A percentile compares a stretch with the other conserved stretches of the same genome.
Conservation (phyloP, 495 filamentous ascomycete species). For the Xylaria cubensis region DNA sequence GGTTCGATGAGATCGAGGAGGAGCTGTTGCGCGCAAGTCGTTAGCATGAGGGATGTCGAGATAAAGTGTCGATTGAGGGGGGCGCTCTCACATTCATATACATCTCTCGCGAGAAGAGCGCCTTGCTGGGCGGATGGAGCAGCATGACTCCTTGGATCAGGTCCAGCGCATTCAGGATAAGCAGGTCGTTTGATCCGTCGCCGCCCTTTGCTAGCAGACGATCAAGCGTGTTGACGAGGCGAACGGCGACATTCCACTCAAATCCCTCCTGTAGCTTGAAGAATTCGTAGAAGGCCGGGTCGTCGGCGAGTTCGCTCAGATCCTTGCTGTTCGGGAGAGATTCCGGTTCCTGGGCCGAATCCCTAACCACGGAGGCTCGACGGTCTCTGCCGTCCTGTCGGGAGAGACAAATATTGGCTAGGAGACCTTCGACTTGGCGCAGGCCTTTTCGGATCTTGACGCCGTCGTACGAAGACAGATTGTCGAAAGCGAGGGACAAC, state of each 20-base stretch:
- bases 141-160: constrained; percentile 90
- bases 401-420: constrained; percentile 93
- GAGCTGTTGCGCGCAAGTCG: constrained; percentile 53
- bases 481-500: constrained; percentile 92
- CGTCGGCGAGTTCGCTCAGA: constrained; percentile 72
- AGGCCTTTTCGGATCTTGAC: constrained; percentile 91
- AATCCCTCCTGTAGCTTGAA: constrained; percentile 96
- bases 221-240: constrained; percentile 86
- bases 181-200: constrained; percentile 83
- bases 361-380: constrained; percentile 78
- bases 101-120: constrained; percentile 84
- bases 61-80: background rate
- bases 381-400: constrained; percentile 71
- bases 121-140: constrained; percentile 90
- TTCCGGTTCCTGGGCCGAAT: constrained; percentile 72
- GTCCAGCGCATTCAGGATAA: constrained; percentile 88
- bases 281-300: constrained; percentile 94
- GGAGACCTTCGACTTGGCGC: constrained; percentile 92
- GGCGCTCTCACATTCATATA: constrained; percentile 78
- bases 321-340: constrained; percentile 58
- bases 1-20: constrained; percentile 95
- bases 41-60: constrained; percentile 8
- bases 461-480: constrained; percentile 90
- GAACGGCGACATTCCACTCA: constrained; percentile 94
- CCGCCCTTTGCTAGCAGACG: constrained; percentile 80